Conservation (phyloP, 129 eudicot species). For the Pittosporum tobira region DNA sequence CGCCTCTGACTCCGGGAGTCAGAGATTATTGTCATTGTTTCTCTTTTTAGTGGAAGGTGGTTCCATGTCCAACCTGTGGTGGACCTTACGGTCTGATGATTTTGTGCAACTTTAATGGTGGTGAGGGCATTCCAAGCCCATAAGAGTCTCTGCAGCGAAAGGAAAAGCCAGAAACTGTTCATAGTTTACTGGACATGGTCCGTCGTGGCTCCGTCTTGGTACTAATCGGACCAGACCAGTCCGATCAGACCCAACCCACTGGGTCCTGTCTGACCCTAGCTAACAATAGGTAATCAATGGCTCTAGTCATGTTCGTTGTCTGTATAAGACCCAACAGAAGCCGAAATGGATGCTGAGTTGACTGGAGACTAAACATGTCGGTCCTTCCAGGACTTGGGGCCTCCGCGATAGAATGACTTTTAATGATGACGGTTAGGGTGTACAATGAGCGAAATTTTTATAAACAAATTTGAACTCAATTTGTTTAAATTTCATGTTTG, state of each 20-base stretch:
- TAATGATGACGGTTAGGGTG: too few relatives aligned
- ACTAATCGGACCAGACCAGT: background rate
- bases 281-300: too few relatives aligned
- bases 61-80: slow-evolving; percentile 6
- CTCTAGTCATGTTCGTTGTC: background rate
- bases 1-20: background rate
- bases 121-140: slow-evolving; percentile 8
- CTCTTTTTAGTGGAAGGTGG: slow-evolving; percentile 6
- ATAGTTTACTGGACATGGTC: background rate
- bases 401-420: too few relatives aligned
- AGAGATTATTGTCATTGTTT: too few relatives aligned
- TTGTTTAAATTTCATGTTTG: too few relatives aligned
- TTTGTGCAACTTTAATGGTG: slow-evolving; percentile 3
- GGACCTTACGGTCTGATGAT: slow-evolving; percentile 10
- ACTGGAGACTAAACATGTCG: too few relatives aligned
- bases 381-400: too few relatives aligned
- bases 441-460: too few relatives aligned
- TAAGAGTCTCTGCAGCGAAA: background rate
- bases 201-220: background rate
- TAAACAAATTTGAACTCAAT: too few relatives aligned
- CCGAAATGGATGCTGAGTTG: background rate
- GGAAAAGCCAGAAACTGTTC: slow-evolving; percentile 11
- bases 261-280: background rate
- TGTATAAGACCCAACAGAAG: background rate
- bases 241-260: too few relatives aligned